Base-by-base conservation (phyloP, 2,329 filamentous ascomycete genomes). In the Cordyceps javanica region DNA sequence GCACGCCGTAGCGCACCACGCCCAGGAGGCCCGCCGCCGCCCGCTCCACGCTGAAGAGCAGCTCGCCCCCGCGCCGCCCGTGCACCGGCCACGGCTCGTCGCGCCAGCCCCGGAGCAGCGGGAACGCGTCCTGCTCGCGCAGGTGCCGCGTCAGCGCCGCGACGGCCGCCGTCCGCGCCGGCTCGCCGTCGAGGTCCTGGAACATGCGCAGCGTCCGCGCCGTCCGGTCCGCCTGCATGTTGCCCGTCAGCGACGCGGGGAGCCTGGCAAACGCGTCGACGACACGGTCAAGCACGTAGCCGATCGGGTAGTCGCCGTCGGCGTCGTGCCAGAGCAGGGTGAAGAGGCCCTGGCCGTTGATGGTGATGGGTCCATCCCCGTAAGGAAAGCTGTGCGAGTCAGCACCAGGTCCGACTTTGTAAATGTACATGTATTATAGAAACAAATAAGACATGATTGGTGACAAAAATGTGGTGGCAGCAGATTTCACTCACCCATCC, bases 21-120 rank as follows among this genome's bases (percentile, higher is more conserved):
- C 91, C 91, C 49, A 96, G 85, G 9, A 96, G 74, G 0, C 87
- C 82, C 58, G 83, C 82, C 6, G 88, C 90, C 16, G 82, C 79
- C n/a, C 91, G 80, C 70, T 96, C 91, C 69, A 93, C 83, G 69
- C 82, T 87, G 69, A 90, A 88, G 3, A 93, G 73, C 9, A 90
- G 67, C 60, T 83, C 78, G 34, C 80, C 39, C 8, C 36, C 77
- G 32, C 81, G 80, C 14, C 80, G 81, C 1, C 81, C 82, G 66
- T 91, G 94, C 8, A 96, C 83, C 0, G 90, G 87, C 75, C 91
- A 96, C 16, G 85, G 73, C 72, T 96, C 91, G 66, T 90, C 76
- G 42, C 91, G 82, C 91, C 91, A 96, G 59, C 89, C 88, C 19
- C 77, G 76, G 16, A 97, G 78, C 1, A 96, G 78, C 39, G 82